Base-by-base conservation (phyloP, 1,284 basidiomycete species). In the Puccinia horiana region DNA sequence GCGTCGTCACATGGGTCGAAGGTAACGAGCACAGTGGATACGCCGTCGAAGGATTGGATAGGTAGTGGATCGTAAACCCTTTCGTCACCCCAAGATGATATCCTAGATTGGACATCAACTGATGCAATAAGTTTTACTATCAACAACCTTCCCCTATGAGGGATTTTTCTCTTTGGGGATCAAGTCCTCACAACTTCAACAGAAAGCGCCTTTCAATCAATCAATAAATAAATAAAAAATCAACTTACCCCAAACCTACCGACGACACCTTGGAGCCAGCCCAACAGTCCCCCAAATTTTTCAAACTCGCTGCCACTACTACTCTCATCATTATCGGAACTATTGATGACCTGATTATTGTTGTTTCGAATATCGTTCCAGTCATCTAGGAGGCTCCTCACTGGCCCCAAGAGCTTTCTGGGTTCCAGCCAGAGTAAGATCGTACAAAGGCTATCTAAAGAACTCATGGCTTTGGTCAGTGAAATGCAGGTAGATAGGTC, bases 41-140 rank as follows among this genome's bases (percentile, higher is more conserved):
- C 18, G 79, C n/a, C 11, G 42, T 61, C 29, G 79, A 81, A 0
- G 79, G 79, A n/a, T 74, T 81, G 0, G 54, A 65, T 8, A 81
- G 42, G 61, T 81, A 74, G 40, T 81, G 79, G 44, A 81, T 74
- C 32, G 79, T 81, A 52, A 81, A 81, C 9, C 79, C 79, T 14
- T 32, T 73, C 18, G 54, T 44, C 16, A 54, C 18, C 3, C 56
- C 70, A 18, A 81, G 42, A 74, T 81, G 79, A 23, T 73, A 61
- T 9, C 35, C 40, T n/a, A 81, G 29, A 63, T 81, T 29, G 23
- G 70, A 74, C 79, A 74, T 81, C n/a, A 81, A 65, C 76, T 79
- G 61, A 20, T 35, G 12, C 12, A 37, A 35, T 18, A 52, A 32
- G 14, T 14, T 35, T 35, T 11, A 35, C 18, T 2, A 58, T n/a